These are phyloP conservation scores for Glonium stellatum DNA, from an alignment of 495 filamentous ascomycete genomes.

Conservation along the genomic window DNA sequence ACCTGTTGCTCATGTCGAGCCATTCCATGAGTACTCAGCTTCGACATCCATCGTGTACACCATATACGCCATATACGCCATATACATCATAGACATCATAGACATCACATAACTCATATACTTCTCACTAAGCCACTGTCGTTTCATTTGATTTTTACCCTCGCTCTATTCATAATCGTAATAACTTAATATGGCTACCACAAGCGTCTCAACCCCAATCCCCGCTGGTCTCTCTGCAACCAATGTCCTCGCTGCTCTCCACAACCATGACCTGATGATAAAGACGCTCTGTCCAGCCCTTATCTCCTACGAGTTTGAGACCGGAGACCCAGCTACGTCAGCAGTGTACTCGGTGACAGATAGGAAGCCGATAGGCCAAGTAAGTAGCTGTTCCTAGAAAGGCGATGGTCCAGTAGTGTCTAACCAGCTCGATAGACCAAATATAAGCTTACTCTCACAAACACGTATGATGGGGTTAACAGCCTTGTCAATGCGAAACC, in stretches of 20 bases:
- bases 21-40: not conserved
- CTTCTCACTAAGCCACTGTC: not conserved
- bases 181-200: slow-evolving; percentile 26
- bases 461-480: slow-evolving; percentile 26
- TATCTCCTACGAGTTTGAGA: slow-evolving; percentile 24
- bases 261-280: slow-evolving; percentile 33
- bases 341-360: slow-evolving; percentile 29
- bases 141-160: not conserved
- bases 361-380: slow-evolving; percentile 29
- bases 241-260: slow-evolving; percentile 22
- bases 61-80: too few relatives aligned
- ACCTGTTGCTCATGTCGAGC: not conserved
- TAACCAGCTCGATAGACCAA: slow-evolving; percentile 14
- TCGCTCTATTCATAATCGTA: not conserved
- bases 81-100: too few relatives aligned
- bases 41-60: not conserved
- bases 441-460: slow-evolving; percentile 30
- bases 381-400: not conserved
- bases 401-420: not conserved
- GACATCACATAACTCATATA: too few relatives aligned
- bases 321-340: slow-evolving; percentile 17
- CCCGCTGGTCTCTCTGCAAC: slow-evolving; percentile 10
- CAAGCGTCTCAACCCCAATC: slow-evolving; percentile 27
- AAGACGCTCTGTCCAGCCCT: slow-evolving; percentile 24
- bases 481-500: slow-evolving; percentile 30